Evolutionary conservation across 2,329 filamentous ascomycete species (phyloP).

Genomic region (Alternaria alternata): DNA sequence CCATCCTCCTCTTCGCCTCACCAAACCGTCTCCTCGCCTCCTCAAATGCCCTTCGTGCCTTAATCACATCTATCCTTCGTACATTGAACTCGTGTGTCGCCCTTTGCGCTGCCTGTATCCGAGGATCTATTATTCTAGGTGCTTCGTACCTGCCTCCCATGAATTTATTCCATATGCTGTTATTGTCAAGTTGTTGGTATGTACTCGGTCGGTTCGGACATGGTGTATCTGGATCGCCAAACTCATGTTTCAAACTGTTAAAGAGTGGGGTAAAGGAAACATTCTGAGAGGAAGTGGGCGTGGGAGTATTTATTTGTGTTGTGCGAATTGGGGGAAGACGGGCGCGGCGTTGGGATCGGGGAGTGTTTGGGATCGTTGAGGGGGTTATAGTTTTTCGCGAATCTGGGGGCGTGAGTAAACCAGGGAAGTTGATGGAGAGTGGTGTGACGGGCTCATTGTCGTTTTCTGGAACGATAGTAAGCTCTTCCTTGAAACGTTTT

Average conservation of each 20-base stretch:
- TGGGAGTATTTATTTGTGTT: background rate
- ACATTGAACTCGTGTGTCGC: conserved; percentile 19
- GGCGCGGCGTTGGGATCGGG: background rate
- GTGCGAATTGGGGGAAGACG: conserved; percentile 8
- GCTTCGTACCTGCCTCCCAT: background rate
- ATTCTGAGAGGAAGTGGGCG: background rate
- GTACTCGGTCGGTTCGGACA: background rate
- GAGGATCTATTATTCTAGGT: background rate
- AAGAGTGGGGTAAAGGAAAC: conserved; percentile 1
- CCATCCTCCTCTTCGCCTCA: conserved; percentile 15
- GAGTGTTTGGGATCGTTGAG: background rate
- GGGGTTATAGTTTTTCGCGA: background rate
- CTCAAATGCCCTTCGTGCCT: conserved; percentile 4
- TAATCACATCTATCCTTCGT: conserved; percentile 7
- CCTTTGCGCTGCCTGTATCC: conserved; percentile 5
- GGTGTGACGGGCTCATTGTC: background rate
- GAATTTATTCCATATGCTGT: background rate
- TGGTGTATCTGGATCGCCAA: background rate
- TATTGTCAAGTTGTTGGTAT: background rate
- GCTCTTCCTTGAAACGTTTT: background rate
- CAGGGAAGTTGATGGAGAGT: background rate
- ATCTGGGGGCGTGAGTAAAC: background rate
- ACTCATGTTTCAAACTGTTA: background rate
- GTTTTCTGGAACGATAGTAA: background rate
- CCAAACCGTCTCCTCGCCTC: conserved; percentile 4